These are phyloP conservation scores for Taxillus chinensis DNA, from an alignment of 164 flowering plant species.

Conservation along the genomic window DNA sequence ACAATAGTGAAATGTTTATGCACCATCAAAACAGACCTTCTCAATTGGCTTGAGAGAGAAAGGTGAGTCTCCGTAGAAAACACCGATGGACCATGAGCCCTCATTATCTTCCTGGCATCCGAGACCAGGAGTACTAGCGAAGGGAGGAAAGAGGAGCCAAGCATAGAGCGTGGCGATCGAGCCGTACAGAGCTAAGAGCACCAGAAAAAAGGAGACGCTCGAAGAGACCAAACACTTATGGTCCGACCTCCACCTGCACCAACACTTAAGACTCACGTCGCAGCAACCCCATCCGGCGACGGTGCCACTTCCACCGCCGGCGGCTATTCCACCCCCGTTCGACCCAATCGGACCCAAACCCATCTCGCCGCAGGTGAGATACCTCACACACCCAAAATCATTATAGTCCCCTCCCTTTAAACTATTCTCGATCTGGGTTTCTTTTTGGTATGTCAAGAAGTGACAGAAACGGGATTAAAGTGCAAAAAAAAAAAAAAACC, in stretches of 20 bases:
- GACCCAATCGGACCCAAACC: background rate
- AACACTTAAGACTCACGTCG: constrained; percentile 33
- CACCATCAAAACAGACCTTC: constrained; percentile 24
- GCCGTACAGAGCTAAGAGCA: constrained; percentile 24
- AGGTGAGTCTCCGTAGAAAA: constrained; percentile 80
- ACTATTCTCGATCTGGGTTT: too few species aligned
- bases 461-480: too few species aligned
- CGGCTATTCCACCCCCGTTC: background rate
- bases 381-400: too few species aligned
- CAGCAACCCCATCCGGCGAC: constrained; percentile 12
- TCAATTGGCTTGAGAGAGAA: constrained; percentile 75
- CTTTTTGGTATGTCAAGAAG: too few species aligned
- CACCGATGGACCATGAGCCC: constrained; percentile 92
- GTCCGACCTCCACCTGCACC: constrained; percentile 40
- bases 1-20: too few species aligned
- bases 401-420: too few species aligned
- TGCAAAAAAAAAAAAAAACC: too few species aligned
- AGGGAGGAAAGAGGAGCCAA: constrained; percentile 32
- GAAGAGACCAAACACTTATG: constrained; percentile 22
- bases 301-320: constrained; percentile 6
- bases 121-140: constrained; percentile 13
- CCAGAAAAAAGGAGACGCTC: constrained; percentile 28
- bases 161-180: constrained; percentile 33
- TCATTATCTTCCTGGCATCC: constrained; percentile 74
- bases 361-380: background rate